phyloP scores from a whole-genome alignment of 2,329 filamentous ascomycete species.

The Penicillium sp. region DNA sequence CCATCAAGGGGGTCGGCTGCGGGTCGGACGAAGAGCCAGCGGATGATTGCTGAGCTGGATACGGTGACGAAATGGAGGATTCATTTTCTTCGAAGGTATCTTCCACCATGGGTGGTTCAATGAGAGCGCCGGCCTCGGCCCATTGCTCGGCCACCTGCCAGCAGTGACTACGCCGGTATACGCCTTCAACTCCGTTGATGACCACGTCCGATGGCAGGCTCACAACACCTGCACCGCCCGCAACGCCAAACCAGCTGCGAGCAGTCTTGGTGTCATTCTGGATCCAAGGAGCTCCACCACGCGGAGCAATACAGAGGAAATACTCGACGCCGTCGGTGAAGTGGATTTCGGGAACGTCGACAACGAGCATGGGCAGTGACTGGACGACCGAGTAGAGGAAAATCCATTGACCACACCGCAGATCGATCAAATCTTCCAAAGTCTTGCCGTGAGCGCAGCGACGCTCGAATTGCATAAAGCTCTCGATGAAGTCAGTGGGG shows the following conservation, averaged over 20 bases:
- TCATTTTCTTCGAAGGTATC: conserved; percentile 39
- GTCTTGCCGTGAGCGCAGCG: conserved; percentile 44
- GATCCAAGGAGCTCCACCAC: conserved; percentile 50
- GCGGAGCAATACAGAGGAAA: conserved; percentile 50
- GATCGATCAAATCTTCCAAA: conserved; percentile 46
- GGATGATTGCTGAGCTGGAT: conserved; percentile 39
- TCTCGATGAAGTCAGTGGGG: conserved; percentile 47
- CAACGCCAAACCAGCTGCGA: conserved; percentile 52
- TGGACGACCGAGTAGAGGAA: conserved; percentile 53
- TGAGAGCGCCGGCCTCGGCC: conserved; percentile 46
- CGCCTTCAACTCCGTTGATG: conserved; percentile 64
- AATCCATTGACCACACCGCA: conserved; percentile 52
- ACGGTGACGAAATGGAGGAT: conserved; percentile 39
- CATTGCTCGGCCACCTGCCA: conserved; percentile 64
- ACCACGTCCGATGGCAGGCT: conserved; percentile 62
- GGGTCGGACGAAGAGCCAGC: conserved; percentile 37
- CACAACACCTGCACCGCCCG: conserved; percentile 62
- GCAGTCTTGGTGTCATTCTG: conserved; percentile 45
- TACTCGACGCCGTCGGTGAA: conserved; percentile 49
- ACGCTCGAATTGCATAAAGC: conserved; percentile 50
- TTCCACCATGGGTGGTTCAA: conserved; percentile 34
- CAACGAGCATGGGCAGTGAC: conserved; percentile 48
- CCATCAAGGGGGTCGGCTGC: conserved; percentile 33
- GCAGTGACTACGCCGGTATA: conserved; percentile 67
- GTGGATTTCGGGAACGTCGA: conserved; percentile 48